Evolutionary conservation across 129 eudicot genomes (phyloP), one percentile per base, ranked within the genome.

Genomic region (Flaveria trinervia): DNA sequence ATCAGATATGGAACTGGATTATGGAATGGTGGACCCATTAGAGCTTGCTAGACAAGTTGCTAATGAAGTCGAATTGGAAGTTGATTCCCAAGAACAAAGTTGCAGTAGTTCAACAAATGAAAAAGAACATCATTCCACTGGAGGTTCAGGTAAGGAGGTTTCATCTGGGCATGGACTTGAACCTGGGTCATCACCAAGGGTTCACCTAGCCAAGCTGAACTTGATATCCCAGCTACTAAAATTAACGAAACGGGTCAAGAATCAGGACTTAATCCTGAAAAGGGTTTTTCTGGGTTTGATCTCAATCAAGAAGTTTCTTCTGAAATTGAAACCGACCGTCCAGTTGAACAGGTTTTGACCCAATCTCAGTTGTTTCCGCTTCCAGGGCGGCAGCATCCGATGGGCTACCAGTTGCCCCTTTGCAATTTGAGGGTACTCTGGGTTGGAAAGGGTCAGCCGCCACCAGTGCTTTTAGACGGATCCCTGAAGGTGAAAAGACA

Each of bases 381-480:
- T 89, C 92, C 15, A 83, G 92, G 81, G 89, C 93, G n/a, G 77
- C 85, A 12, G 87, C 89, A 15, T 85, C 92, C n/a, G 50, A 83
- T 76, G 88, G 79, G 66, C 71, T 60, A 69, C 96, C 92, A 0
- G 68, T 12, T 68, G 80, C 88, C 20, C 92, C 97, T 17, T 80
- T 92, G 84, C 91, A 89, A 46, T 88, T 85, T 48, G 98, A 90
- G 70, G 96, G 96, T 64, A 59, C 83, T 46, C 95, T 85, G 77
- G 97, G 90, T 13, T 91, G 97, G 97, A 94, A 91, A 86, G 97
- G 96, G 52, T 84, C 97, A 46, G 92, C 98, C 46, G 89, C 87
- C 74, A 90, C 96, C 50, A 89, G 97, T 84, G 98, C 98, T 68
- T 93, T 93, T 69, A 85, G 91, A 74, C 85, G 87, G 55, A 68